These are phyloP conservation scores for Aspergillus caelatus DNA, from an alignment of 2,329 filamentous ascomycete genomes.

Conservation along the genomic window DNA sequence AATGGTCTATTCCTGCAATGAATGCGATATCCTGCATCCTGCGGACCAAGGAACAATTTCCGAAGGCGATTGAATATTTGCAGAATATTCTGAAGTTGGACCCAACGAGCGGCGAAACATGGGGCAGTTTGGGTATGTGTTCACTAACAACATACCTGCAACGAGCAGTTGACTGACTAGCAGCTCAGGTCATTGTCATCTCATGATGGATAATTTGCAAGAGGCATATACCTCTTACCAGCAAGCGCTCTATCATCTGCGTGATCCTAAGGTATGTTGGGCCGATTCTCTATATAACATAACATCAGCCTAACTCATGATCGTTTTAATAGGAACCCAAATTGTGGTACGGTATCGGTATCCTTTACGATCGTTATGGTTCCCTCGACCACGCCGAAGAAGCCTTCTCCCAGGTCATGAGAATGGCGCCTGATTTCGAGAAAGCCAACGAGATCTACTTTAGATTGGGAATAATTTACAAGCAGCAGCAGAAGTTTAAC, in stretches of 20 bases:
- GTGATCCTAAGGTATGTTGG: constrained; percentile 79
- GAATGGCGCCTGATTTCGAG: constrained; percentile 95
- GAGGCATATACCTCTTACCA: constrained; percentile 97
- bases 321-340: constrained; percentile 73
- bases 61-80: constrained; percentile 90
- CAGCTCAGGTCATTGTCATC: constrained; percentile 81
- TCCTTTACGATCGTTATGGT: constrained; percentile 94
- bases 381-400: constrained; percentile 97
- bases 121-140: constrained; percentile 83
- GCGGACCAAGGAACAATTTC: constrained; percentile 88
- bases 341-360: constrained; percentile 98
- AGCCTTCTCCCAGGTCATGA: constrained; percentile 98
- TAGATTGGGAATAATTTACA: constrained; percentile 98
- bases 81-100: constrained; percentile 91
- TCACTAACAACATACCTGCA: neutral
- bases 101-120: constrained; percentile 86
- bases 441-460: constrained; percentile 99
- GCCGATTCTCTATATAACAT: neutral
- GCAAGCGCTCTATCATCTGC: constrained; percentile 87
- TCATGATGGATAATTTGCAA: constrained; percentile 98
- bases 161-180: constrained; percentile 15
- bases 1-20: constrained; percentile 87
- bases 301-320: constrained; percentile 13
- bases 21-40: constrained; percentile 91
- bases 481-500: constrained; percentile 91